Evolutionary conservation across 768 basidiomycete genomes (phyloP), one percentile per base, ranked within the genome.

Genomic region (Pleurotus sapidus): DNA sequence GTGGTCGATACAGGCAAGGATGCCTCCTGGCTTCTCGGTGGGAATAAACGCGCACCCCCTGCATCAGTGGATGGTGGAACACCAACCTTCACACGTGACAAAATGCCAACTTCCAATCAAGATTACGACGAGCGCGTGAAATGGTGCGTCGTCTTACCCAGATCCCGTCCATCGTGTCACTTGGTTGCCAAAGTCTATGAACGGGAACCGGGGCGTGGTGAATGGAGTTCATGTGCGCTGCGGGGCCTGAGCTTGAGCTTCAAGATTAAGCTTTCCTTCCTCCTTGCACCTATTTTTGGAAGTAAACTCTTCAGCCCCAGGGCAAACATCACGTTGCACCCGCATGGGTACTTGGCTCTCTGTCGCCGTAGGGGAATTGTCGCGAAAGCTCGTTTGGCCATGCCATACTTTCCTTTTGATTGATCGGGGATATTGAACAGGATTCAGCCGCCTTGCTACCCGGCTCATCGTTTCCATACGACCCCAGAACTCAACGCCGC

Each of bases 1-100:
- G 70, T 86, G 11, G 70, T 92, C 4, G 89, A 91, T 64, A 84
- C 83, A 0, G 87, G 89, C 4, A 87, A 87, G 67, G 67, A 71
- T 3, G 71, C 74, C 7, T 6, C 34, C 18, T 48, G 46, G 56
- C 48, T 57, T 23, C 46, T 57, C 37, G 49, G 48, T 14, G 39
- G 25, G 51, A 43, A 54, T 12, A 25, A 20, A 24, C 11, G 40
- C 15, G 18, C 17, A 14, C 14, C 24, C 17, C 8, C 17, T 14
- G 24, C 5, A 3, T 0, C 49, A 38, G 25, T 37, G 40, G 30
- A 25, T 2, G 23, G 17, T 11, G 46, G 23, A 24, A 15, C 5
- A 9, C 18, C 20, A 27, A 30, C 27, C 3, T 54, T 54, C 37
- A 54, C 51, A 54, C 51, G 51, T 39, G 38, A 39, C n/a, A 20